These are phyloP conservation scores for Symbiodinium pilosum DNA, from an alignment of 73 alveolate genomes.

Conservation along the genomic window DNA sequence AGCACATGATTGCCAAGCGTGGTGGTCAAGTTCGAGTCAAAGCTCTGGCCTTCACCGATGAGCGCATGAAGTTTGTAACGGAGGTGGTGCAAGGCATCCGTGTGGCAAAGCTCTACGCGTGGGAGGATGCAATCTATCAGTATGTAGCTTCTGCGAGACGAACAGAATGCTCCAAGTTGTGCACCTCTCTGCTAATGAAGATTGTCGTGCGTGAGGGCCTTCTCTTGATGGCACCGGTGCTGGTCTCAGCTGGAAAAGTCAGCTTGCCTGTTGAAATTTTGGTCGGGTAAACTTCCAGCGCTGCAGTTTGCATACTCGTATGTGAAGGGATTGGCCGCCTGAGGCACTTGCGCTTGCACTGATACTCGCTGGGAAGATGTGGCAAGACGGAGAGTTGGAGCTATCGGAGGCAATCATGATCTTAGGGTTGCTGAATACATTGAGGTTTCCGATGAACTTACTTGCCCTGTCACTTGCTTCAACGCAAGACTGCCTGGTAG, in stretches of 20 bases:
- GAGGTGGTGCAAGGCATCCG: slow-evolving; percentile 76
- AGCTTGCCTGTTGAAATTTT: no score
- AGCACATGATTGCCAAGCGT: not conserved
- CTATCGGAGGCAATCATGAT: slow-evolving; percentile 18
- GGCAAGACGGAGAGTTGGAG: not conserved
- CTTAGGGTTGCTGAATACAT: slow-evolving; percentile 28
- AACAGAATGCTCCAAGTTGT: not conserved
- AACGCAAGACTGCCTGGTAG: slow-evolving; percentile 24
- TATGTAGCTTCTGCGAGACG: not conserved
- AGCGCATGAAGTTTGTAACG: slow-evolving; percentile 43
- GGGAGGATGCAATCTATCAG: slow-evolving; percentile 38
- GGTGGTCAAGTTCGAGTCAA: slow-evolving; percentile 23
- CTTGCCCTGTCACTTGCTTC: not conserved
- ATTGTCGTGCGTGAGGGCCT: slow-evolving; percentile 34
- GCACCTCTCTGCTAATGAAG: slow-evolving; percentile 30
- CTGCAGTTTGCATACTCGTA: no score
- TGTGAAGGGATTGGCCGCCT: no score
- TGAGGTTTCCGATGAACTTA: slow-evolving; percentile 37
- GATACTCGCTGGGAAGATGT: slow-evolving; percentile 7
- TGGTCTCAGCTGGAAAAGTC: not conserved
- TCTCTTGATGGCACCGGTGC: slow-evolving; percentile 11
- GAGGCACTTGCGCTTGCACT: slow-evolving; percentile 16
- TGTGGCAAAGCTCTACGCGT: slow-evolving; percentile 36
- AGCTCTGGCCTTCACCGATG: slow-evolving; percentile 29
- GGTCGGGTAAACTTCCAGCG: no score